These are phyloP conservation scores for Hyparrhenia diplandra DNA, from an alignment of 176 grass and related monocot species.

Conservation along the genomic window DNA sequence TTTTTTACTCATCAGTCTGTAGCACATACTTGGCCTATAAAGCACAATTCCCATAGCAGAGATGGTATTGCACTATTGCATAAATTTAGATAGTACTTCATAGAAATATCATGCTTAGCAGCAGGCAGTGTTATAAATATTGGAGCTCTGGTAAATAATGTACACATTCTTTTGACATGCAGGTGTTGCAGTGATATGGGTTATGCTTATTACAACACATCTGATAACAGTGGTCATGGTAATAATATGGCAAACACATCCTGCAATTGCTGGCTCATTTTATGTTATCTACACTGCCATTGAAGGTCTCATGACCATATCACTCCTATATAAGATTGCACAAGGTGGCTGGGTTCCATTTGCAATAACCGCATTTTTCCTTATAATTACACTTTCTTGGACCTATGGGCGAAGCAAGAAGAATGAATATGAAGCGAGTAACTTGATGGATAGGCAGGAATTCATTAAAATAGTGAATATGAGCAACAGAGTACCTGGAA, in stretches of 20 bases:
- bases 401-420: constrained; percentile 81
- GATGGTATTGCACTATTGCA: no score
- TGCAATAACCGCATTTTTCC: constrained; percentile 65
- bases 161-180: constrained; percentile 11
- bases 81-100: not conserved
- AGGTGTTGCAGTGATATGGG: constrained; percentile 88
- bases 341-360: constrained; percentile 89
- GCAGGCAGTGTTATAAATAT: not conserved
- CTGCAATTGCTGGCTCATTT: constrained; percentile 33
- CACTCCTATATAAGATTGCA: constrained; percentile 61
- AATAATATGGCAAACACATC: constrained; percentile 55
- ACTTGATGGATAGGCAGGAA: constrained; percentile 46
- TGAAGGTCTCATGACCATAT: constrained; percentile 65
- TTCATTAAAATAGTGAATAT: constrained; percentile 31
- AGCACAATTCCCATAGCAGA: no score
- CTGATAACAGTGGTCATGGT: constrained; percentile 63
- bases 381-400: constrained; percentile 70
- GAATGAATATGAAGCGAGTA: constrained; percentile 46
- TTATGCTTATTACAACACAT: constrained; percentile 84
- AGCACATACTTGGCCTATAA: no score
- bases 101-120: not conserved
- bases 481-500: constrained; percentile 47
- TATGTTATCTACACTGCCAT: constrained; percentile 34
- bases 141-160: not conserved
- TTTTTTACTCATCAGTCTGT: not conserved